These are phyloP conservation scores for Dothistroma pini DNA, from an alignment of 2,329 filamentous ascomycete genomes.

Conservation along the genomic window DNA sequence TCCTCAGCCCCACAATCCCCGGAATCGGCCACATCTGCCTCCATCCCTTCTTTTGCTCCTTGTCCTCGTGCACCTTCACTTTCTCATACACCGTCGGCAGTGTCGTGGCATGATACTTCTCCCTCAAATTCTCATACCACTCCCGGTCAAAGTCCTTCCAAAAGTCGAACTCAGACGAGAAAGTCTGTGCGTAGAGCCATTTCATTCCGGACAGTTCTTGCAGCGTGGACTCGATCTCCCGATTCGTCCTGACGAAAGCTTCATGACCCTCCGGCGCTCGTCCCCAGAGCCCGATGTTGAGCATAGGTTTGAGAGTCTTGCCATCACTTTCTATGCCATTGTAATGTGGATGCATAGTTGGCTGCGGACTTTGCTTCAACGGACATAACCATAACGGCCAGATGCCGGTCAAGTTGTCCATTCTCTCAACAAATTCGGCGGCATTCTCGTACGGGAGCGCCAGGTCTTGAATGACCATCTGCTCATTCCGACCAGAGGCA, in stretches of 20 bases:
- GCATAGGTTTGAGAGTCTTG: slow-evolving; percentile 34
- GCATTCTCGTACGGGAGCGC: slow-evolving; percentile 44
- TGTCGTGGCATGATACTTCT: slow-evolving; percentile 56
- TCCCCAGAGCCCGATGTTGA: slow-evolving; percentile 65
- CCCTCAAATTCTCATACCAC: slow-evolving; percentile 57
- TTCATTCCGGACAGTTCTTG: slow-evolving; percentile 61
- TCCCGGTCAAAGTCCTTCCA: slow-evolving; percentile 60
- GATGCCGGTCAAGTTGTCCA: slow-evolving; percentile 39
- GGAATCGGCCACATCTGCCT: slow-evolving; percentile 30
- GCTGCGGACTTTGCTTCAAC: slow-evolving; percentile 32
- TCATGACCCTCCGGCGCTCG: slow-evolving; percentile 42
- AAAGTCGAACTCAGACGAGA: slow-evolving; percentile 65
- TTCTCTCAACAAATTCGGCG: slow-evolving; percentile 44
- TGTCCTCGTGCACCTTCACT: slow-evolving; percentile 50
- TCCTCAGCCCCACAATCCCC: slow-evolving; percentile 22
- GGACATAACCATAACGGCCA: slow-evolving; percentile 51
- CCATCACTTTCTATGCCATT: slow-evolving; percentile 24
- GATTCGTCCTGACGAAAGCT: slow-evolving; percentile 54
- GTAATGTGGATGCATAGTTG: slow-evolving; percentile 35
- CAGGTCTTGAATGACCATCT: slow-evolving; percentile 64
- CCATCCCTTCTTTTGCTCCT: slow-evolving; percentile 32
- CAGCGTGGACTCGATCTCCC: slow-evolving; percentile 58
- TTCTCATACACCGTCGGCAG: slow-evolving; percentile 66
- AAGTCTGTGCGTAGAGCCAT: slow-evolving; percentile 67
- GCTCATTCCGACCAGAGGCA: slow-evolving; percentile 56